A percentile compares a stretch with the other conserved stretches of the same genome.
phyloP scores from a whole-genome alignment of 306 rosid genomes.

The Parietaria judaica region DNA sequence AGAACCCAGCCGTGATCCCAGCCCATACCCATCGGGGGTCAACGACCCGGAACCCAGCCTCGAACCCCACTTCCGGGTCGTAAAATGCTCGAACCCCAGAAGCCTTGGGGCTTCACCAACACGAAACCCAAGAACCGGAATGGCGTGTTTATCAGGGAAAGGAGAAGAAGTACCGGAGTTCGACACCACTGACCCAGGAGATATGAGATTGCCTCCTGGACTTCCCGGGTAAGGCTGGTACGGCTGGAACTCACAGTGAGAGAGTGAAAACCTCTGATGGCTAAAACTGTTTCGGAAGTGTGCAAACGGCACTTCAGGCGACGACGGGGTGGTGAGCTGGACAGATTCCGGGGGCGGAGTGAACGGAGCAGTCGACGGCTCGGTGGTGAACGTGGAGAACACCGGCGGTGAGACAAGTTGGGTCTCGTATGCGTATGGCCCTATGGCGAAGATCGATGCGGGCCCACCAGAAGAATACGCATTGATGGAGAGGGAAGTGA shows the following conservation, averaged over 20 bases:
- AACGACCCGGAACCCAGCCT: slow-evolving; percentile 83
- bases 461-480: slow-evolving; percentile 71
- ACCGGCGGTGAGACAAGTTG: slow-evolving; percentile 96
- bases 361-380: slow-evolving; percentile 87
- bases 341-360: slow-evolving; percentile 97
- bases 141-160: slow-evolving; percentile 64
- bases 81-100: slow-evolving; percentile 68
- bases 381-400: slow-evolving; percentile 81
- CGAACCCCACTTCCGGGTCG: slow-evolving; percentile 70
- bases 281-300: slow-evolving; percentile 49
- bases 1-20: slow-evolving; percentile 73
- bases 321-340: slow-evolving; percentile 88
- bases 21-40: slow-evolving; percentile 75
- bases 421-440: slow-evolving; percentile 95
- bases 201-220: slow-evolving; percentile 78
- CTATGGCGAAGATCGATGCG: slow-evolving; percentile 68
- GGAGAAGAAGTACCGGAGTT: slow-evolving; percentile 93
- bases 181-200: slow-evolving; percentile 90
- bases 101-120: slow-evolving; percentile 72
- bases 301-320: slow-evolving; percentile 99
- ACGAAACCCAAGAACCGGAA: slow-evolving; percentile 55
- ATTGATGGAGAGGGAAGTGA: slow-evolving; percentile 58
- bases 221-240: slow-evolving; percentile 89
- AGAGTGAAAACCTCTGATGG: slow-evolving; percentile 62
- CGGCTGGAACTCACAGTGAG: slow-evolving; percentile 74